Base-by-base conservation (phyloP, 139 green algal species). In the Chlorella vulgaris region DNA sequence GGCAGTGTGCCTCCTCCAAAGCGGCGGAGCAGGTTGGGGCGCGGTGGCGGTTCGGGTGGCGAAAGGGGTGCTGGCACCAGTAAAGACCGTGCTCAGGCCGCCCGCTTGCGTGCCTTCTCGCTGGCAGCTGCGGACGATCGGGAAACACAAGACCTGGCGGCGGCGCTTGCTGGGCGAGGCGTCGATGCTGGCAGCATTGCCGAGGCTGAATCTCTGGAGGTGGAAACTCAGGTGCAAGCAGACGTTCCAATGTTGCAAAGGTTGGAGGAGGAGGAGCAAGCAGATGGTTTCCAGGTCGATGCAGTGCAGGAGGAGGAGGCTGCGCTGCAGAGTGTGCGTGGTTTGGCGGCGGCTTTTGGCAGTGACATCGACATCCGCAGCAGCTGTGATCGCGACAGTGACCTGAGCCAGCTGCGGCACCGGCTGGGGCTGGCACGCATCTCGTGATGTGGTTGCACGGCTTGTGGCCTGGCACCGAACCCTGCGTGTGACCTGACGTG, bases 321-420 rank as follows among this genome's bases (percentile, higher is more conserved):
- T 28, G 55, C 28, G 55, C 47, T 39, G 73, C 53, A 28, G 73
- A 51, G 73, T 47, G 55, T 43, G 73, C 73, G 4, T 35, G 50
- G 29, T 8, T 31, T 65, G 70, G 50, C 26, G 1, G 69, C 42
- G 19, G 71, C 29, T 29, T 28, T 31, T 51, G 69, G 31, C 69
- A 76, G 31, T 6, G 55, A 65, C 22, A 65, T 65, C n/a, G 55
- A 65, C 55, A 65, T 65, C 18, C 55, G 55, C 21, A 31, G 18
- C 55, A 65, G 55, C 55, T 5, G 5, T 15, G 55, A 65, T 5
- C 55, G 22, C 28, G 55, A 65, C 35, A 28, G 33, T 35, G 65
- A 50, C 35, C 33, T 76, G 42, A 63, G 42, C 3, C 42, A 76
- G 69, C 69, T 76, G 42, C 43, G 69, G 28, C 69, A 42, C 36